Conservation (phyloP, 2,329 filamentous ascomycete genomes). For the Fusarium humuli region DNA sequence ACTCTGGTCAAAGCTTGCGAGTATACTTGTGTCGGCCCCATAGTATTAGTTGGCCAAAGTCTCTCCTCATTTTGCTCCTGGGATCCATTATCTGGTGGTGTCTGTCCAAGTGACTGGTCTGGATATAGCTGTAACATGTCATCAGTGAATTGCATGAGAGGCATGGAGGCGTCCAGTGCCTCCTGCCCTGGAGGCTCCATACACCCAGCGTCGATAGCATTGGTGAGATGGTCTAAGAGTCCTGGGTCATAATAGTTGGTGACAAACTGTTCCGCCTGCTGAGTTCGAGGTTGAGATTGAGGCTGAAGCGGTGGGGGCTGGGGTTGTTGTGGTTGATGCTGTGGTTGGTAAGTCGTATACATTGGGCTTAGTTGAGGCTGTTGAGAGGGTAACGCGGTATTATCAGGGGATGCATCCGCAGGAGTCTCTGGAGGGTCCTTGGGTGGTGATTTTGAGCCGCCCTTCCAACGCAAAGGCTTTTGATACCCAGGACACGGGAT, state of each 20-base stretch:
- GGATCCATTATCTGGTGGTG: constrained; percentile 12
- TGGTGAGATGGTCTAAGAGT: constrained; percentile 27
- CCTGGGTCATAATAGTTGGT: constrained; percentile 20
- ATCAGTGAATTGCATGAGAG: constrained; percentile 30
- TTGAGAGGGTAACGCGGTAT: constrained; percentile 1
- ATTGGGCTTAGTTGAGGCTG: constrained; percentile 3
- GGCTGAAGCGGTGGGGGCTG: not conserved
- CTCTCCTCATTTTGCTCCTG: constrained; percentile 31
- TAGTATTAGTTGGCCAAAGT: constrained; percentile 14
- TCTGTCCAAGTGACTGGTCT: constrained; percentile 16
- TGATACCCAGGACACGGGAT: constrained; percentile 41
- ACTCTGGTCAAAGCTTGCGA: constrained; percentile 1
- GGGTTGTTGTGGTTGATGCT: not conserved
- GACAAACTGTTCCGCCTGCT: constrained; percentile 10
- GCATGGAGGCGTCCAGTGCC: constrained; percentile 20
- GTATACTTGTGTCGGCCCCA: not conserved
- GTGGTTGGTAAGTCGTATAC: constrained; percentile 19
- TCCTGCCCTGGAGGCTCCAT: constrained; percentile 4
- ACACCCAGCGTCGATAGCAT: constrained; percentile 18
- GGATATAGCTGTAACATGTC: constrained; percentile 18
- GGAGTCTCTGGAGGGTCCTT: constrained; percentile 12
- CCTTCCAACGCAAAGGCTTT: constrained; percentile 37
- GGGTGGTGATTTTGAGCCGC: constrained; percentile 16
- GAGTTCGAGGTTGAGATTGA: constrained; percentile 7
- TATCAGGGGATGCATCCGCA: constrained; percentile 6